Percentiles rank a stretch among this genome's conserved stretches.
phyloP scores from a whole-genome alignment of 2,329 filamentous ascomycete species.

The Colletotrichum destructivum region DNA sequence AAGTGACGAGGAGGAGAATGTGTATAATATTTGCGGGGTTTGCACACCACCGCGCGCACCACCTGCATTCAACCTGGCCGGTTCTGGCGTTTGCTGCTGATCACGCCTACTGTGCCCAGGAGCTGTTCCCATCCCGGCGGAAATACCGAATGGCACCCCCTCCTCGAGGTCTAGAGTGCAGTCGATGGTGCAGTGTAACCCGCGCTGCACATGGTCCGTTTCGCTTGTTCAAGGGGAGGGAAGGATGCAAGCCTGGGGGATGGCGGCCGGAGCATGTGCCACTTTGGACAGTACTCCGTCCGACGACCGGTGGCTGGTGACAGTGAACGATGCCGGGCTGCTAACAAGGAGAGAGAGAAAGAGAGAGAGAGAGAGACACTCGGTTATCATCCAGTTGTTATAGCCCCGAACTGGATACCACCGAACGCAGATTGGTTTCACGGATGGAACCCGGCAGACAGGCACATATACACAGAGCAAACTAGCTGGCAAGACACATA shows the following conservation, averaged over 20 bases:
- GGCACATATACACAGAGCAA: no score
- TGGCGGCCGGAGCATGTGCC: constrained; percentile 22
- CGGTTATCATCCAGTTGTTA: constrained; percentile 19
- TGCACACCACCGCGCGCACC: no score
- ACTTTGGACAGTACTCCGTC: constrained; percentile 23
- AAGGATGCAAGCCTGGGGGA: constrained; percentile 7
- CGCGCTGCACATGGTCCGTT: constrained; percentile 21
- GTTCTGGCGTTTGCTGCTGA: constrained; percentile 15
- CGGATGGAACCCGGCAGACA: constrained; percentile 19
- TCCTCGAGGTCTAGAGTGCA: neutral
- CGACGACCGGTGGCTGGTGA: constrained; percentile 18
- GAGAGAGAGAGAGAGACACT: neutral
- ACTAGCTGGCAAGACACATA: no score
- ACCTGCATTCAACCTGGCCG: neutral
- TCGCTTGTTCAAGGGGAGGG: constrained; percentile 4
- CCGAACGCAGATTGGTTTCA: constrained; percentile 9
- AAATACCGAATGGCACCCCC: constrained; percentile 41
- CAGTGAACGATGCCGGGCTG: neutral
- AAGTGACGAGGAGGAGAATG: no score
- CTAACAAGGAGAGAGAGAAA: no score
- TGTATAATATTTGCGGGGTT: constrained; percentile 31
- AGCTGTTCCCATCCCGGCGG: constrained; percentile 37
- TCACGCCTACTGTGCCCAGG: constrained; percentile 39
- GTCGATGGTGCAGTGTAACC: constrained; percentile 35
- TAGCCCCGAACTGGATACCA: neutral